These are phyloP conservation scores for Aureobasidium sp. DNA, from an alignment of 2,329 filamentous ascomycete genomes.

Conservation along the genomic window DNA sequence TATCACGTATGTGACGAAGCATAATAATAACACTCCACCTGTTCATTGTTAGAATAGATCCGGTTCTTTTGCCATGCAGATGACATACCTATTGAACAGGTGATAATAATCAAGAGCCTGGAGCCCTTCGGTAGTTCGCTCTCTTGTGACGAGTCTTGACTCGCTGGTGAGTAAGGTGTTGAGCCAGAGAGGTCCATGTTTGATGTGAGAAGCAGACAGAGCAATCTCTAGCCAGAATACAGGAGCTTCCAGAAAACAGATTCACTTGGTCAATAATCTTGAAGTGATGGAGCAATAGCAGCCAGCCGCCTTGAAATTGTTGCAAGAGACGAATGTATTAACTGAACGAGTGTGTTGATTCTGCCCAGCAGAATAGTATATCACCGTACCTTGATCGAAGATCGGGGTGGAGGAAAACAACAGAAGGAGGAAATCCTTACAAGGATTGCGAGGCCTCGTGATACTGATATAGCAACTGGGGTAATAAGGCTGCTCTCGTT, in stretches of 20 bases:
- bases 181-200: not conserved
- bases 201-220: not conserved
- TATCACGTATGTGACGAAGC: slow-evolving; percentile 13
- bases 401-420: not conserved
- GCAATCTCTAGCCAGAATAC: not conserved
- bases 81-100: slow-evolving; percentile 8
- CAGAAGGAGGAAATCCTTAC: not conserved
- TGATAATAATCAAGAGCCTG: slow-evolving; percentile 3
- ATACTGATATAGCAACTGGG: slow-evolving; percentile 9
- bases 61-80: not conserved
- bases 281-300: not conserved
- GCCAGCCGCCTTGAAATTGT: not conserved
- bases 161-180: not conserved
- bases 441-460: not conserved
- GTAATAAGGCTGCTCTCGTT: slow-evolving; percentile 6
- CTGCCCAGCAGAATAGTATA: slow-evolving; percentile 6
- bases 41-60: not conserved
- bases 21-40: slow-evolving; percentile 12
- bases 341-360: not conserved
- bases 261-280: too few relatives aligned
- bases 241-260: not conserved
- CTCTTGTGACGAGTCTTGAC: not conserved
- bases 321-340: not conserved
- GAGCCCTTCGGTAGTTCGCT: not conserved
- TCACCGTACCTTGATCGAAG: not conserved